Conservation (phyloP, 176 grass and related monocot genomes). For the Carex myosuroides region DNA sequence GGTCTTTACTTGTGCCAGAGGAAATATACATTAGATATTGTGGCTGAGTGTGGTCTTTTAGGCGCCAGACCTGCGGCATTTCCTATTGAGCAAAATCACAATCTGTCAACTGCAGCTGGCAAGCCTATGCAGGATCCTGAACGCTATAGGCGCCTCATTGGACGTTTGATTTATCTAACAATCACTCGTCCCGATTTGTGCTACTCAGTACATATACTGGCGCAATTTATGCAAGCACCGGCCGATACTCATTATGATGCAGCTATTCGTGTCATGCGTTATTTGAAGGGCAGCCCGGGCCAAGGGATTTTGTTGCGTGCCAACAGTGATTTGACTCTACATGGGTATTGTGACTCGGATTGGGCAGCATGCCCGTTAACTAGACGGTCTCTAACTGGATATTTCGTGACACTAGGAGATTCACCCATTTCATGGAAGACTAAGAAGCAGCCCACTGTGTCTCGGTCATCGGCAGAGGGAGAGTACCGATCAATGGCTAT, state of each 20-base stretch:
- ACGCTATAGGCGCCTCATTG: neutral
- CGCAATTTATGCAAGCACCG: neutral
- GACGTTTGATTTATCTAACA: neutral
- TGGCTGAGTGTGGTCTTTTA: neutral
- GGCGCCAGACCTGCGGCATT: neutral
- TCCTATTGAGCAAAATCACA: neutral
- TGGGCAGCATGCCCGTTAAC: neutral
- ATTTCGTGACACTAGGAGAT: neutral
- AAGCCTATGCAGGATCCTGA: neutral
- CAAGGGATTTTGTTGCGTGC: neutral
- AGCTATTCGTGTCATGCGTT: neutral
- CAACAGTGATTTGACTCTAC: neutral
- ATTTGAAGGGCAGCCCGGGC: neutral
- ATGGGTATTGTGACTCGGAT: neutral
- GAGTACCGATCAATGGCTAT: neutral
- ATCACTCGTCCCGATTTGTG: neutral
- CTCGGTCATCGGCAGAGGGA: neutral
- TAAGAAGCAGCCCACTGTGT: neutral
- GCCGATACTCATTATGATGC: neutral
- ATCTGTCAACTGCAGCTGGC: neutral
- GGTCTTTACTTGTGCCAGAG: neutral
- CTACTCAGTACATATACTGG: neutral
- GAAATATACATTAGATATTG: neutral
- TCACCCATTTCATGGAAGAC: neutral
- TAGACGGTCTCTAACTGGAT: neutral